Base-by-base conservation (phyloP, 2,329 filamentous ascomycete species). In the Fragosphaeria purpurea region DNA sequence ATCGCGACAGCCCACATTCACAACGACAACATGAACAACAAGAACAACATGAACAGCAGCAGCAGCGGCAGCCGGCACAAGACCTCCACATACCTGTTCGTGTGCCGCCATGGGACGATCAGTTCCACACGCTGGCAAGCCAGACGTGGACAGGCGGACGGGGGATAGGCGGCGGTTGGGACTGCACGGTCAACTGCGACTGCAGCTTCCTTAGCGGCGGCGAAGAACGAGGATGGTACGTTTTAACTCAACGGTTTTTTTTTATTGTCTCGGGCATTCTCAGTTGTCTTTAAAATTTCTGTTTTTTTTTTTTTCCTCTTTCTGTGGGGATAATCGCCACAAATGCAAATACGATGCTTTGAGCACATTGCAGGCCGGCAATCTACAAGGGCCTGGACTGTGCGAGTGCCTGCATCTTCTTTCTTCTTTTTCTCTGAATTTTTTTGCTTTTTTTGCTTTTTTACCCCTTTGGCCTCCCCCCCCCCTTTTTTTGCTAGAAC, bases 111-210 rank as follows among this genome's bases (percentile, higher is more conserved):
- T 57, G 56, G 56, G 56, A 57, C 41, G 55, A 58, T 39, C 46
- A 42, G 9, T 37, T 41, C 9, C 38, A 47, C 42, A 55, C 53
- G 33, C 47, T 58, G 46, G 43, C 46, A 1, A 30, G 39, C 11
- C 50, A 53, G 45, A 61, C 67, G 5, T 87, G 83, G 83, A 74
- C 68, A 56, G 68, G 66, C 53, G 78, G 77, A 0, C 73, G 68
- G 30, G 85, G 84, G 22, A 77, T 90, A 40, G 72, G 75, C 32
- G 88, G 88, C 39, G 85, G 84, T 33, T 98, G 91, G 91, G 75
- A 80, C 41, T 90, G 88, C 62, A 76, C 80, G 53, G 63, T 79
- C 48, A 91, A 95, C 68, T 88, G 88, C 12, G 88, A 72, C 52
- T 60, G 58, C 50, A 55, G 55, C 39, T 60, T 60, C 41, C 53